Evolutionary conservation across 2,329 filamentous ascomycete species (phyloP), one percentile per base, ranked within the genome.

Genomic region (Aspergillus terreus): DNA sequence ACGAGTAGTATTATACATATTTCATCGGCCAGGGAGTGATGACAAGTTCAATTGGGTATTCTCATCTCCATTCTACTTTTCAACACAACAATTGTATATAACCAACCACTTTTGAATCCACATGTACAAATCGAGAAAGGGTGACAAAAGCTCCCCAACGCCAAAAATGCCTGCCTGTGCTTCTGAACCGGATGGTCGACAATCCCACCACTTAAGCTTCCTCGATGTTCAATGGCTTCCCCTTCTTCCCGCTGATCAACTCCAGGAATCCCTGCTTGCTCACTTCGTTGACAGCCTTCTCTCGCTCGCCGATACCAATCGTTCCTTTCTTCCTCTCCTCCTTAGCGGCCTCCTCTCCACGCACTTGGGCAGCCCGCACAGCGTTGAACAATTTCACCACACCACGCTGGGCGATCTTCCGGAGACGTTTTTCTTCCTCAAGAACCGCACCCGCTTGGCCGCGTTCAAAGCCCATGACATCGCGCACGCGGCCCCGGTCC

Each of bases 371-470:
- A 19, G 90, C 90, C 42, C 92, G 81, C 30, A 99, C 91, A 0
- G 94, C 94, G 70, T 97, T 96, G 75, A 99, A 99, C 52, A 99
- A 78, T 77, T 92, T 95, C 21, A 97, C 87, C 38, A 99, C 94
- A 82, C 92, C 92, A 49, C 90, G 82, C 73, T 96, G 90, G 42
- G 92, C 92, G 45, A 89, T 90, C 77, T 95, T 94, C 64, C 88
- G 84, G 65, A 97, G 71, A 57, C 83, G 78, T 74, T 85, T 87
- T 77, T 97, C 92, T 62, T 85, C 82, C 65, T 88, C 89, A 14
- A 79, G 72, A 6, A 83, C 76, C 3, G 74, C 72, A 5, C 79
- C 82, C 4, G 73, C 74, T 57, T 79, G 76, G 4, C 67, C 73
- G 23, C 79, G 74, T 61, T 82, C 77, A 54, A 87, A 72, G 9